Base-by-base conservation (phyloP, 257 asterid genomes). In the Jaltomata sinuosa region DNA sequence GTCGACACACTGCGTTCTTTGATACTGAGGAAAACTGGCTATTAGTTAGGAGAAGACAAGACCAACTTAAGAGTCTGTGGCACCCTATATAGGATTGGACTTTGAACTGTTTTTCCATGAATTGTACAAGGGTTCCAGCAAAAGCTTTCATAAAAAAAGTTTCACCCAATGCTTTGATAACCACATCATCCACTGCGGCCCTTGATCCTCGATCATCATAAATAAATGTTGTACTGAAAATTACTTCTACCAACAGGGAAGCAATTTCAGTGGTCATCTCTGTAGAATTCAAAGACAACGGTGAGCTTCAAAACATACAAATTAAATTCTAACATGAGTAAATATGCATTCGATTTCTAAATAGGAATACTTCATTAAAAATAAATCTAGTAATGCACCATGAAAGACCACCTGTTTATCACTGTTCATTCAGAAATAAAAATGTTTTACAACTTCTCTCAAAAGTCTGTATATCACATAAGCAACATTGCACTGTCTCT, bases 81-180 rank as follows among this genome's bases (percentile, higher is more conserved):
- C 96, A 91, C 86, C 90, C 94, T 47, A 91, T 83, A 71, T 87
- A 80, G 36, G 97, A 88, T 83, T 90, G 95, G 88, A 88, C 91
- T 87, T 95, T 94, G 21, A 91, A 88, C 85, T 93, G 97, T 90
- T 91, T 92, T 88, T 97, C 99, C 98, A 95, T 94, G 84, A 92
- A 85, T 93, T 97, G 99, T 84, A 97, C 96, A 89, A 97, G 97
- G 85, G 91, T 86, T 82, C 97, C 97, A 53, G 98, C 99, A 91
- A 95, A 97, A 85, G 83, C 87, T 89, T 94, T 97, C 97, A 92
- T 89, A 83, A 97, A 95, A 52, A 85, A 82, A 85, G 86, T 90
- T 87, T 87, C 93, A 68, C 84, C 83, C 62, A 97, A 78, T 84
- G 93, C 94, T 89, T 90, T 94, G 81, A 89, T 82, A 80, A 97